Conservation (phyloP, 2,329 filamentous ascomycete species). For the Emergomyces pasteurianus region DNA sequence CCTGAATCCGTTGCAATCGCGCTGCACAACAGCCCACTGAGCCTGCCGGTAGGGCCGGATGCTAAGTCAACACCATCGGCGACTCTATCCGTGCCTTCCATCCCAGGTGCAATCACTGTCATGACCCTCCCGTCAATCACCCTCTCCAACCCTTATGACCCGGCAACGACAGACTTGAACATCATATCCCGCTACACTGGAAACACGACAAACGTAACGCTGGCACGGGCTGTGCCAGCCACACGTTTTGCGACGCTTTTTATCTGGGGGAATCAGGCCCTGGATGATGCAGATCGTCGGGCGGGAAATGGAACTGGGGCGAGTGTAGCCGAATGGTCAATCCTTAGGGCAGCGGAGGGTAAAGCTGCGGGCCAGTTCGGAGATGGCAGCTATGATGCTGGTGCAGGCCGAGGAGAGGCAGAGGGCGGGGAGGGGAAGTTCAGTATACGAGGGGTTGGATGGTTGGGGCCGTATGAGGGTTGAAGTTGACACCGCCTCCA, state of each 20-base stretch:
- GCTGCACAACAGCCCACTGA: conserved; percentile 40
- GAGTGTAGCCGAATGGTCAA: conserved; percentile 38
- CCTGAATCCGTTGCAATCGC: conserved; percentile 43
- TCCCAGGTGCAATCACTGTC: conserved; percentile 14
- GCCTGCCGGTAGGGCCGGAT: conserved; percentile 7
- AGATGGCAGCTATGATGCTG: not conserved
- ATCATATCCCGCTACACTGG: conserved; percentile 25
- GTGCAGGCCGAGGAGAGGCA: too few species aligned
- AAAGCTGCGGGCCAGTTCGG: not conserved
- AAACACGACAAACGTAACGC: conserved; percentile 32
- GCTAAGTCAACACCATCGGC: conserved; percentile 3
- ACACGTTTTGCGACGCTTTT: conserved; percentile 32
- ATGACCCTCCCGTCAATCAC: conserved; percentile 19
- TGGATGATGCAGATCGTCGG: conserved; percentile 17
- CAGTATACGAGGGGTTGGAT: not conserved
- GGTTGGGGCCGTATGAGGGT: not conserved
- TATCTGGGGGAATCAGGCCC: conserved; percentile 33
- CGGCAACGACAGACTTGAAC: conserved; percentile 19
- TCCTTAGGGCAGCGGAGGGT: conserved; percentile 19
- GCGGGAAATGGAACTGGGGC: conserved; percentile 31
- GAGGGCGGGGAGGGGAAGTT: not conserved
- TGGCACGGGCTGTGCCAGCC: conserved; percentile 22
- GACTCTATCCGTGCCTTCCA: conserved; percentile 1
- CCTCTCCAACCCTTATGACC: conserved; percentile 29
- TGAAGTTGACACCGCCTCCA: not conserved